Conservation (phyloP, 768 basidiomycete genomes). For the Collybiopsis confluens region DNA sequence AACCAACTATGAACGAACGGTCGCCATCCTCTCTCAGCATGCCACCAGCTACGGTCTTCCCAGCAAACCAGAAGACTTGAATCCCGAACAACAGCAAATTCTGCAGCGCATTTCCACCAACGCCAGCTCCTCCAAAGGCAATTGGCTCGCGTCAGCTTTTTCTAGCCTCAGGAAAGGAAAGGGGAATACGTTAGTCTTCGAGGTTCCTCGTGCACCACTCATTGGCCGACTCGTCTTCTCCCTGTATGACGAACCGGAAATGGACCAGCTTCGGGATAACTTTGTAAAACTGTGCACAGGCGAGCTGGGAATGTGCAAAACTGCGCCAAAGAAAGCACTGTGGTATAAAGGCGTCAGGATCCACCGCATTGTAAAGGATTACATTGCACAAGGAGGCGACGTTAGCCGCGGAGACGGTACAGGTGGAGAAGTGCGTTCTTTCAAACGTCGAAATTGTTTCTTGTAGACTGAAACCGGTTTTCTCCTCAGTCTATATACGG, state of each 20-base stretch:
- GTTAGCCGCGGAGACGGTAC: constrained; percentile 2
- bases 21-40: neutral
- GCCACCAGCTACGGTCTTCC: neutral
- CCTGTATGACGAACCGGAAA: constrained; percentile 1
- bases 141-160: neutral
- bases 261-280: constrained; percentile 1
- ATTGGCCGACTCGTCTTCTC: neutral
- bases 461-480: neutral
- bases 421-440: neutral
- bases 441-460: neutral
- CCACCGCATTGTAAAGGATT: constrained; percentile 2
- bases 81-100: constrained; percentile 1
- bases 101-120: neutral
- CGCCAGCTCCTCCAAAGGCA: neutral
- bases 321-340: neutral
- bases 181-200: neutral
- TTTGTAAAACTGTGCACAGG: constrained; percentile 3
- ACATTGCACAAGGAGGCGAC: constrained; percentile 5
- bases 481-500: neutral
- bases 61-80: neutral
- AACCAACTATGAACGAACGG: neutral
- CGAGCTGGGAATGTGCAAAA: constrained; percentile 4
- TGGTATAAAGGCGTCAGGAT: constrained; percentile 6
- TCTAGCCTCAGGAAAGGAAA: constrained; percentile 1
- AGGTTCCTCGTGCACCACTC: neutral